Base-by-base conservation (phyloP, 352 stramenopile species). In the Blastocystis sp. region DNA sequence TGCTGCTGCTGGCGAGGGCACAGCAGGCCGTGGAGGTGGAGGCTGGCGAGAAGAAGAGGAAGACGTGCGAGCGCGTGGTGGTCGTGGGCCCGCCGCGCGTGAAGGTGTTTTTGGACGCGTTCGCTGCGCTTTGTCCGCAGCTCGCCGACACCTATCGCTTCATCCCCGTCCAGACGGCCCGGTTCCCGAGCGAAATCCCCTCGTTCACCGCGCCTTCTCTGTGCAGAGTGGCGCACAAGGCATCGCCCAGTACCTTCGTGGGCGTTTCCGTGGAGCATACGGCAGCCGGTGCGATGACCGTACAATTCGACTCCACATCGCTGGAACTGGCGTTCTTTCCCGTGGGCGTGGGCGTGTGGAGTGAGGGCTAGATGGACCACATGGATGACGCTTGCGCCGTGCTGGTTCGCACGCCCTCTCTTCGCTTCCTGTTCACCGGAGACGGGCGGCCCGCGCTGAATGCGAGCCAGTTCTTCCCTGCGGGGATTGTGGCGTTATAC, bases 11-110 rank as follows among this genome's bases (percentile, higher is more conserved):
- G 4, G 4, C 0, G 62, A 45, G 40, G 11, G 66, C 38, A 14
- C 48, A 56, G 48, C 48, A 0, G 5, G 48, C 0, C 17, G 1
- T 52, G 23, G 41, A 79, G 21, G 19, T n/a, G 2, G 43, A 11
- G 41, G 76, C 2, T 28, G 17, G 41, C 14, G 11, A 64, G 61
- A 41, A 23, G 62, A 28, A 38, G 23, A 52, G 5, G 38, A 28
- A 23, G 9, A 21, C 7, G 5, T 2, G 43, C 19, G 48, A 38
- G 53, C 34, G 4, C 2, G 28, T 86, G 4, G 1, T 76, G 5
- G 62, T 87, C 62, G 38, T 84, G 56, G 70, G 62, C 1, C 84
- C 74, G 60, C 62, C 61, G 5, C 71, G 70, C 19, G 84, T 84
- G 23, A 45, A 71, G 1, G 48, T 62, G 11, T 71, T 66, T 28